Evolutionary conservation across 148 eudicot genomes (phyloP).

Genomic region (Amaranthus cruentus): DNA sequence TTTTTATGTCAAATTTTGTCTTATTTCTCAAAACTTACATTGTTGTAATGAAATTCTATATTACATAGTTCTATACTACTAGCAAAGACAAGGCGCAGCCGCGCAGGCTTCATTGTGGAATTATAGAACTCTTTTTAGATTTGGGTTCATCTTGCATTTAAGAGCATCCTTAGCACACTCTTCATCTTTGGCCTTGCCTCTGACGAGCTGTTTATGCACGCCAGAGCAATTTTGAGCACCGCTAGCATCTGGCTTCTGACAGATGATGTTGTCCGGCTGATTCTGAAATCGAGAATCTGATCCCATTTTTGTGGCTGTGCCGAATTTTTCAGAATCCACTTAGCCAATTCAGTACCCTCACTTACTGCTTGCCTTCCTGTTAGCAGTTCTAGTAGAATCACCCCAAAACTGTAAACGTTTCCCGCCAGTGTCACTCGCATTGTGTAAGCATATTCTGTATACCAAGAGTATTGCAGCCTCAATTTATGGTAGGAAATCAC

Average conservation of each 20-base stretch:
- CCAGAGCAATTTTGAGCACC: constrained; percentile 67
- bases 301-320: constrained; percentile 49
- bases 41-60: neutral
- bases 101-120: neutral
- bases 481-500: neutral
- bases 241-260: constrained; percentile 72
- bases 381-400: constrained; percentile 64
- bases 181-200: constrained; percentile 77
- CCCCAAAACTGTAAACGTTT: constrained; percentile 84
- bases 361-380: constrained; percentile 82
- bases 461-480: neutral
- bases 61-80: neutral
- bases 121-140: neutral
- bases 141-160: constrained; percentile 48
- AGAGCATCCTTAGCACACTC: constrained; percentile 69
- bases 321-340: constrained; percentile 62
- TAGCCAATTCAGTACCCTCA: constrained; percentile 69
- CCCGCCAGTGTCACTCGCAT: constrained; percentile 86
- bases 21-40: neutral
- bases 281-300: constrained; percentile 58
- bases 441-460: constrained; percentile 89
- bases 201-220: constrained; percentile 67
- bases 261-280: constrained; percentile 50
- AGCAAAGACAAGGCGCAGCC: neutral
- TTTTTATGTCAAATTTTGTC: constrained; percentile 7